Evolutionary conservation across 176 grass and related monocot genomes (phyloP).

Genomic region (Coix lacrymajobi): DNA sequence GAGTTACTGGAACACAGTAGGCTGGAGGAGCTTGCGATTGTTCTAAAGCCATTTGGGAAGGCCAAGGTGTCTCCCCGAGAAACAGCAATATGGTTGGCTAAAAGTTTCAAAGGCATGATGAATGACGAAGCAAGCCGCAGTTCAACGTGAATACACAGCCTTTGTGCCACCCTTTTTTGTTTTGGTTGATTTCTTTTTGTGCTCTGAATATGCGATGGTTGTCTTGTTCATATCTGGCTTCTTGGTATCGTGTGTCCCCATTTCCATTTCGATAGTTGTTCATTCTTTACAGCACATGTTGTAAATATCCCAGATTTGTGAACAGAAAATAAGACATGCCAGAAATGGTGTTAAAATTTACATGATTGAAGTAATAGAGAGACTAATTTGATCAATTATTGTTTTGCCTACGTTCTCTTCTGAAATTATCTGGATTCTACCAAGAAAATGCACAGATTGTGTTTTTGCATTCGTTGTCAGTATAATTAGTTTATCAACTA

Average conservation of each 20-base stretch:
- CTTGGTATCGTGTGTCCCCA: conserved; percentile 6
- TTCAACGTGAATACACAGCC: conserved; percentile 33
- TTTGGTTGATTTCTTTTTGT: background rate
- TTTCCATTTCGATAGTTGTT: conserved; percentile 23
- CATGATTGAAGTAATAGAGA: conserved; percentile 8
- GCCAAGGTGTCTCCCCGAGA: conserved; percentile 91
- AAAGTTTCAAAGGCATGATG: conserved; percentile 99
- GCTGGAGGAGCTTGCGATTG: conserved; percentile 80
- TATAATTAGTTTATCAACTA: background rate
- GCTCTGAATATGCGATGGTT: conserved; percentile 10
- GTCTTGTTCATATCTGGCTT: conserved; percentile 25
- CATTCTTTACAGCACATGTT: conserved; percentile 39
- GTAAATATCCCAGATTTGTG: conserved; percentile 52
- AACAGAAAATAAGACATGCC: conserved; percentile 43
- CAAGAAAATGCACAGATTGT: background rate
- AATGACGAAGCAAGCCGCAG: conserved; percentile 66
- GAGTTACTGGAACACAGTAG: conserved; percentile 78
- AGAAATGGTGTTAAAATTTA: conserved; percentile 21
- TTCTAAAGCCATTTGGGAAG: conserved; percentile 98
- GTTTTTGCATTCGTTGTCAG: background rate
- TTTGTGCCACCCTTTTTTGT: background rate
- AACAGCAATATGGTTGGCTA: conserved; percentile 97
- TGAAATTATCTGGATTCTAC: background rate
- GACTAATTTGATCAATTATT: background rate
- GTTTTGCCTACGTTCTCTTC: background rate